Evolutionary conservation across 2,329 filamentous ascomycete species (phyloP).

Genomic region (Chaetomium strumarium): DNA sequence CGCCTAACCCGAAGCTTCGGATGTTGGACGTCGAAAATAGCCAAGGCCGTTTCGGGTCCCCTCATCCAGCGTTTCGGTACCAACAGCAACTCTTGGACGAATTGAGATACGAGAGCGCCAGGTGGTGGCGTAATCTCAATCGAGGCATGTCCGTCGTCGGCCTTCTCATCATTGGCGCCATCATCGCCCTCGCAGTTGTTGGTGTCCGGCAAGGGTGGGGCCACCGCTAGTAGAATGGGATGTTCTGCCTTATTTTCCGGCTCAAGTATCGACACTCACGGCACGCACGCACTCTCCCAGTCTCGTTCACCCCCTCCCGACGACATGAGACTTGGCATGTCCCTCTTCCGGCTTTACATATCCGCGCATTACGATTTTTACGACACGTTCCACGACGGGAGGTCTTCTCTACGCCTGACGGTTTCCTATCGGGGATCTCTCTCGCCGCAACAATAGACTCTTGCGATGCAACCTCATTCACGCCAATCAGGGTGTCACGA

Average conservation of each 20-base stretch:
- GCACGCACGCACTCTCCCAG: slow-evolving; percentile 5
- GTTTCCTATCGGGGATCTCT: not conserved
- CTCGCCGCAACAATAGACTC: not conserved
- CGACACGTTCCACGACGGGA: slow-evolving; percentile 8
- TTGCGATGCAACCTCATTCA: not conserved
- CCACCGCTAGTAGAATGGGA: not conserved
- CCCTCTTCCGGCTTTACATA: not conserved
- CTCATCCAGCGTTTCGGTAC: slow-evolving; percentile 30
- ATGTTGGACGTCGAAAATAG: slow-evolving; percentile 44
- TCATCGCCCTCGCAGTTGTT: slow-evolving; percentile 46
- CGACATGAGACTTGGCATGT: not conserved
- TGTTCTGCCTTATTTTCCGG: not conserved
- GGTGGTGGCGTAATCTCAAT: slow-evolving; percentile 57
- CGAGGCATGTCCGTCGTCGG: slow-evolving; percentile 53
- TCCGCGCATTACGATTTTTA: not conserved
- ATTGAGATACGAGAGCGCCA: slow-evolving; percentile 44
- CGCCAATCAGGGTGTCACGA: not conserved
- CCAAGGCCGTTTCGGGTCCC: slow-evolving; percentile 36
- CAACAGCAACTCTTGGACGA: slow-evolving; percentile 37
- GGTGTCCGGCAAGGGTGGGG: slow-evolving; percentile 47
- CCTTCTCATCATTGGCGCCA: slow-evolving; percentile 47
- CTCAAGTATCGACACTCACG: not conserved
- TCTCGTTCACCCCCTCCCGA: not conserved
- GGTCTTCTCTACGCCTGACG: not conserved
- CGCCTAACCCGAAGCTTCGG: slow-evolving; percentile 47